These are phyloP conservation scores for Trichophyton benhamiae DNA, from an alignment of 2,329 filamentous ascomycete genomes.

Conservation along the genomic window DNA sequence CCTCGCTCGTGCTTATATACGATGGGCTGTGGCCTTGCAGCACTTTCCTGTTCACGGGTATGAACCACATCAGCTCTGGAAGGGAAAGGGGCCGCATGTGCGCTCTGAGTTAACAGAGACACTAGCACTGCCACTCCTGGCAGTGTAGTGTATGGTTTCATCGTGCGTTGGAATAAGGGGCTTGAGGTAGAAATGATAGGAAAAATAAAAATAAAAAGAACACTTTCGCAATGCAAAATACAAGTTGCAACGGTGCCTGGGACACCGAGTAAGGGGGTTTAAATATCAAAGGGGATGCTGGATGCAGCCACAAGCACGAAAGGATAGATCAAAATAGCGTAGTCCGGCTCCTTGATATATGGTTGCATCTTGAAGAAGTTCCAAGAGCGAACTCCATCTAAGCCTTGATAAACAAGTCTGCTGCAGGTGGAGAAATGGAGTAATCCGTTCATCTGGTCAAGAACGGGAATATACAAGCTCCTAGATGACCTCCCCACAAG, in stretches of 20 bases:
- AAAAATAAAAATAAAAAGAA: background rate
- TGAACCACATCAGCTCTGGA: background rate
- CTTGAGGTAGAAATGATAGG: background rate
- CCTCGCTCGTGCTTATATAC: background rate
- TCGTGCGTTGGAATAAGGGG: background rate
- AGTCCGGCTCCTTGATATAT: background rate
- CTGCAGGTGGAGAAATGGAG: background rate
- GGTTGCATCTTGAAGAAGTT: background rate
- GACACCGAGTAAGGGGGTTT: background rate
- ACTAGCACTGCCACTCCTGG: slow-evolving; percentile 5
- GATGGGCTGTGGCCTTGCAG: background rate
- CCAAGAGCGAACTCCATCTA: background rate
- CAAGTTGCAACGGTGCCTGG: background rate
- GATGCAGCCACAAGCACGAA: background rate
- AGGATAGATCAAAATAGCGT: background rate
- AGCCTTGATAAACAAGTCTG: background rate
- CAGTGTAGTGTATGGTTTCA: background rate
- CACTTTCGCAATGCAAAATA: background rate
- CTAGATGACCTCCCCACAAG: background rate
- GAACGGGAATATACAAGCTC: background rate
- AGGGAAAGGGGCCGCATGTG: slow-evolving; percentile 4
- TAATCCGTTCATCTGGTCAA: background rate
- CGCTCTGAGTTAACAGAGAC: background rate
- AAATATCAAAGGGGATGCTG: background rate
- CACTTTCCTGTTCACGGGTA: background rate